phyloP scores from a whole-genome alignment of 1,284 basidiomycete species.

The Acaromyces ingoldii region DNA sequence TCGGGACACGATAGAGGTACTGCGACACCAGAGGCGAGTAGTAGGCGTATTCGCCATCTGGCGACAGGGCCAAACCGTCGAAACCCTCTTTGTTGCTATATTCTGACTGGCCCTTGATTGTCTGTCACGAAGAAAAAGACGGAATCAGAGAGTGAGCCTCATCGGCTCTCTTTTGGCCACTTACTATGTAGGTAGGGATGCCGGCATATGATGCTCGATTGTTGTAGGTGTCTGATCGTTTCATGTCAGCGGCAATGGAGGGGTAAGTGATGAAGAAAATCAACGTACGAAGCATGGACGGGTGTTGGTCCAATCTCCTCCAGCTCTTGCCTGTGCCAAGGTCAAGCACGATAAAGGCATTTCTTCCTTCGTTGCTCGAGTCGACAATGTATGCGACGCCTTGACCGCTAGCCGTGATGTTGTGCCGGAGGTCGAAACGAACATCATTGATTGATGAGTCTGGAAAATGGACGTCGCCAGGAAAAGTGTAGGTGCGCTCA shows the following conservation, averaged over 20 bases:
- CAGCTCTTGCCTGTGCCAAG: conserved; percentile 13
- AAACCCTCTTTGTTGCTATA: conserved; percentile 6
- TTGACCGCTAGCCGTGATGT: conserved; percentile 9
- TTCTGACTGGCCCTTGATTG: background rate
- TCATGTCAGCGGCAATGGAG: no score
- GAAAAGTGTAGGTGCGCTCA: conserved; percentile 12
- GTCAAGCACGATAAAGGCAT: conserved; percentile 15
- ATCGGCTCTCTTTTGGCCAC: no score
- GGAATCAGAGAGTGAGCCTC: no score
- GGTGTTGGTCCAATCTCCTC: conserved; percentile 13
- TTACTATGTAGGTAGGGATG: conserved; percentile 6
- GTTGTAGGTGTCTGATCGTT: conserved; percentile 9
- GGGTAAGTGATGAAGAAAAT: no score
- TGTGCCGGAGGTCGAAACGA: conserved; percentile 14
- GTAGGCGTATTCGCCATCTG: conserved; percentile 16
- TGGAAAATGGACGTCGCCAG: conserved; percentile 12
- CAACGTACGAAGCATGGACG: conserved; percentile 2
- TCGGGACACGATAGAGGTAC: conserved; percentile 13
- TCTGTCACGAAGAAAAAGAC: no score
- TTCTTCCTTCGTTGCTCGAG: conserved; percentile 15
- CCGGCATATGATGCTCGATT: conserved; percentile 10
- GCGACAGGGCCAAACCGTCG: conserved; percentile 7
- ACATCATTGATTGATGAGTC: conserved; percentile 16
- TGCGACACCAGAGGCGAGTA: conserved; percentile 12
- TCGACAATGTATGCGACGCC: conserved; percentile 19